Evolutionary conservation across 192 early-diverging fungal genomes (phyloP).

Genomic region (Backusella westeae): DNA sequence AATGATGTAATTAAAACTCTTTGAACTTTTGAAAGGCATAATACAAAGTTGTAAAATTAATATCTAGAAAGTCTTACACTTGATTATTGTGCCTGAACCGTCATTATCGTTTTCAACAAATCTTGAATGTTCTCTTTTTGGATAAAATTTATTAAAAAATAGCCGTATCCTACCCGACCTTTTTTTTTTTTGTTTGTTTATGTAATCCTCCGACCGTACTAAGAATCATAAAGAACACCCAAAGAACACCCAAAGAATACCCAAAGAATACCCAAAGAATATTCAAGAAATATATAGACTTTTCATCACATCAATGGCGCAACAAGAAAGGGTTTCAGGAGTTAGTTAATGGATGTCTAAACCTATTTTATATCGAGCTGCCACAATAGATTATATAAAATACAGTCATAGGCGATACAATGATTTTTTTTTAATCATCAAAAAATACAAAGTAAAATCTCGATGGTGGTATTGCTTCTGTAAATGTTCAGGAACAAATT

Average conservation of each 20-base stretch:
- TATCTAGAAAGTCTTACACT: background rate
- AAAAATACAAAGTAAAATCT: background rate
- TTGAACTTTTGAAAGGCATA: background rate
- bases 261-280: background rate
- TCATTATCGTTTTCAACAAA: background rate
- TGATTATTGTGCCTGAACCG: background rate
- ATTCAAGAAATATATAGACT: background rate
- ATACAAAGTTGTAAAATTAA: background rate
- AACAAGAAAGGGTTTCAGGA: background rate
- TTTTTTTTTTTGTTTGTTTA: background rate
- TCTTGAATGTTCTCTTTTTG: background rate
- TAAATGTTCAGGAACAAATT: background rate
- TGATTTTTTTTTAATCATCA: background rate
- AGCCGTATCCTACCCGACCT: background rate
- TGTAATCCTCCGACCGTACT: too few species aligned
- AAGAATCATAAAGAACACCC: too few species aligned
- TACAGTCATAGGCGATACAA: background rate
- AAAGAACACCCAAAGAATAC: background rate
- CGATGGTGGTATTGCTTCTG: background rate
- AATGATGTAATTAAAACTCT: background rate
- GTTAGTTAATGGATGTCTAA: background rate
- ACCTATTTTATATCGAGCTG: background rate
- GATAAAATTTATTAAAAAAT: background rate
- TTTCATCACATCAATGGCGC: too few species aligned
- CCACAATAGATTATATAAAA: background rate